Percentiles rank a stretch among this genome's conserved stretches.
These are phyloP conservation scores for Alternaria arbusti DNA, from an alignment of 2,329 filamentous ascomycete genomes.

Conservation along the genomic window DNA sequence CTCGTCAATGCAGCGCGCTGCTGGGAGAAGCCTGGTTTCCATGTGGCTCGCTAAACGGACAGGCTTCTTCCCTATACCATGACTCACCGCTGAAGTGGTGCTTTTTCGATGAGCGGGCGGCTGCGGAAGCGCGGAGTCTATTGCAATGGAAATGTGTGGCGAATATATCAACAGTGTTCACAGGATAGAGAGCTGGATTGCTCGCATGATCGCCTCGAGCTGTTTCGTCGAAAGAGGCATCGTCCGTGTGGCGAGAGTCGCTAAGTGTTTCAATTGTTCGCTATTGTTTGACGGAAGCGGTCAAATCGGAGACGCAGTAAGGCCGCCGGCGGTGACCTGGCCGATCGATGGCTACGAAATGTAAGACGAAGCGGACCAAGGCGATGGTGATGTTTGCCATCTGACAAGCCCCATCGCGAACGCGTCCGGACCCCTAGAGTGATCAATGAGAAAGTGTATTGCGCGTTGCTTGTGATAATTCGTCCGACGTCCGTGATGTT, in stretches of 20 bases:
- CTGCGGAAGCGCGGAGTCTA: background rate
- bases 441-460: conserved; percentile 8
- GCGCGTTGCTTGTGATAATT: conserved; percentile 17
- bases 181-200: conserved; percentile 5
- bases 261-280: conserved; percentile 8
- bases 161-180: background rate
- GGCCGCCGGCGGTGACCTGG: conserved; percentile 15
- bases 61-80: conserved; percentile 24
- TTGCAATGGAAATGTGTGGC: conserved; percentile 1
- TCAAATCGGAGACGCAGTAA: conserved; percentile 10
- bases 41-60: conserved; percentile 23
- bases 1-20: conserved; percentile 25
- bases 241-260: conserved; percentile 4
- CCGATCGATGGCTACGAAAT: conserved; percentile 9
- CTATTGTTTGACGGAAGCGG: conserved; percentile 1
- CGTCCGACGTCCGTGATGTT: conserved; percentile 25
- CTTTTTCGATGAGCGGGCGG: conserved; percentile 3
- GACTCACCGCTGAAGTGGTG: conserved; percentile 23
- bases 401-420: conserved; percentile 1
- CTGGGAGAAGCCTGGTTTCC: conserved; percentile 21
- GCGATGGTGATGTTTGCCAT: conserved; percentile 11
- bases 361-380: conserved; percentile 13
- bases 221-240: background rate
- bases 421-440: conserved; percentile 10
- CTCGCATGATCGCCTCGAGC: conserved; percentile 6